Base-by-base conservation (phyloP, 2,329 filamentous ascomycete species). In the Ploettnerulaceae sp. region DNA sequence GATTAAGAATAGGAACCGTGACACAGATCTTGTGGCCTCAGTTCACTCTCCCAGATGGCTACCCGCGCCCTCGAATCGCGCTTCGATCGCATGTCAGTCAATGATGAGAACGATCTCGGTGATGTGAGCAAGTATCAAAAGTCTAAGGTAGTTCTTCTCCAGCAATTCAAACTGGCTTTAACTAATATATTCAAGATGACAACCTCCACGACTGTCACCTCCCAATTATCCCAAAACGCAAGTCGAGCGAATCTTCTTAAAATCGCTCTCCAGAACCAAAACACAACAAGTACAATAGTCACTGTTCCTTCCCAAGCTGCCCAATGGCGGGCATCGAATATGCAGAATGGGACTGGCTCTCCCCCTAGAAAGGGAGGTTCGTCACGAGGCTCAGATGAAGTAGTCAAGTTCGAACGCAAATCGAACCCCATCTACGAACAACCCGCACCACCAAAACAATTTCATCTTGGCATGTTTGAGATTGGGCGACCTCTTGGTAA, bases 31-130 rank as follows among this genome's bases (percentile, higher is more conserved):
- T n/a, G n/a, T n/a, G n/a, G 3, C n/a, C 21, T 37, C 21, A 25
- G 7, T 32, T 32, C 9, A 21, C 22, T 24, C 7, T 14, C 24
- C 41, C 36, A 53, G 50, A 82, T 91, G 86, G 80, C 90, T 55
- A 79, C 86, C 49, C 80, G 86, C 58, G 81, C 80, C 41, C 75
- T 97, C 36, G 91, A 96, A 71, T 75, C 86, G 69, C 86, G 87
- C 60, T 88, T 97, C 63, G 89, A 95, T 80, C 84, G 83, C 67
- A 79, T 96, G 70, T 84, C 86, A 15, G 87, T 96, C 53, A 84
- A 86, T 59, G 90, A 96, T 63, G 90, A 95, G 69, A 94, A 91
- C 63, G 84, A 88, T 49, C 68, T 72, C 24, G 70, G 70, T 45
- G 74, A 79, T 53, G 71, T 69, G 52, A 69, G 69, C 47, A 74